Conservation (phyloP, 163 green algal genomes). For the Scenedesmus sp. region DNA sequence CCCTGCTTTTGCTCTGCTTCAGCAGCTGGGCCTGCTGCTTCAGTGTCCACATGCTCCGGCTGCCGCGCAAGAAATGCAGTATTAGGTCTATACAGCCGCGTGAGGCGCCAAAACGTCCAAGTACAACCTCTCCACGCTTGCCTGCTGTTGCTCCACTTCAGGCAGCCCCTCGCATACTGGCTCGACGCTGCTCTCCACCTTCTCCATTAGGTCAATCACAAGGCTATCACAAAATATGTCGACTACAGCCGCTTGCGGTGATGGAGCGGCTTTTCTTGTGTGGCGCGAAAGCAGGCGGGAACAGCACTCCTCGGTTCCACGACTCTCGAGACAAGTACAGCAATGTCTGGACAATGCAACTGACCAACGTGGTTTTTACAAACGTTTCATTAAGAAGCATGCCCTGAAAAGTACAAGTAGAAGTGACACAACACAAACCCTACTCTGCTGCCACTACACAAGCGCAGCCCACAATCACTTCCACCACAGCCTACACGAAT, state of each 20-base stretch:
- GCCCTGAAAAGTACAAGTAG: neutral
- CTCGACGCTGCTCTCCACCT: neutral
- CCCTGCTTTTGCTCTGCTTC: slow-evolving; percentile 1
- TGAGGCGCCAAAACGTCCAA: neutral
- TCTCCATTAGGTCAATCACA: neutral
- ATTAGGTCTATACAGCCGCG: neutral
- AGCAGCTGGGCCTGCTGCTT: neutral
- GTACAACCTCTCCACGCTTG: neutral
- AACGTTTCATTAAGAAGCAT: neutral
- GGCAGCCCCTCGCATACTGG: neutral
- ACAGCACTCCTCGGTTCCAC: neutral
- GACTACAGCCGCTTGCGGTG: neutral
- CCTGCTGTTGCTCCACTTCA: neutral
- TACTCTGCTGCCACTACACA: neutral
- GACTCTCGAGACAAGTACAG: neutral
- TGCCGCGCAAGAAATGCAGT: neutral
- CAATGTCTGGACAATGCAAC: too few species aligned
- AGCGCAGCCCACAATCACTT: too few species aligned
- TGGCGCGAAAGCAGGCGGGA: neutral
- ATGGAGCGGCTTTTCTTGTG: neutral
- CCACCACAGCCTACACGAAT: neutral
- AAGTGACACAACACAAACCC: neutral
- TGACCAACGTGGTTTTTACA: too few species aligned
- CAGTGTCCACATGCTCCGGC: neutral
- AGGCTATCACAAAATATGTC: neutral